Percentiles rank a stretch among this genome's conserved stretches.
Evolutionary conservation across 1,284 basidiomycete genomes (phyloP).

Genomic region (Phaffia rhodozyma): DNA sequence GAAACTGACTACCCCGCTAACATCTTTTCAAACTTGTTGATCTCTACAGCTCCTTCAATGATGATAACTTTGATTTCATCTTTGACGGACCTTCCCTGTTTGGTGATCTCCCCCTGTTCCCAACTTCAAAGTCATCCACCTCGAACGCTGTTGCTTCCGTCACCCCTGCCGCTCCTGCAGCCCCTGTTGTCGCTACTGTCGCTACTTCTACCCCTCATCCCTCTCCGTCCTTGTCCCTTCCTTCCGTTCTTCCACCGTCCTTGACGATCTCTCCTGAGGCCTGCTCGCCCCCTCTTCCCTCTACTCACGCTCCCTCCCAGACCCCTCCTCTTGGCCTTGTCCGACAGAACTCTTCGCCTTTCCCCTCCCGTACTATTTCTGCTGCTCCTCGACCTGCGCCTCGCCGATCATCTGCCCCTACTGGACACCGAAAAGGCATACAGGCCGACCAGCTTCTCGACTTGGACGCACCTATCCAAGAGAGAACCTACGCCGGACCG

Average conservation of each 20-base stretch:
- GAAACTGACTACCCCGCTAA: neutral
- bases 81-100: neutral
- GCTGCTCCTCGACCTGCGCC: neutral
- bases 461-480: slow-evolving; percentile 47
- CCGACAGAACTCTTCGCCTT: neutral
- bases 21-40: neutral
- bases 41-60: neutral
- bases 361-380: neutral
- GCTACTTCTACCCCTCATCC: neutral
- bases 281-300: too few species aligned
- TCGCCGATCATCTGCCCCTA: slow-evolving; percentile 26
- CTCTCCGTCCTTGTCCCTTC: slow-evolving; percentile 1
- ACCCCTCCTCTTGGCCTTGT: neutral
- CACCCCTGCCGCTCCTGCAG: neutral
- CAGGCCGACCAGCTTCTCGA: slow-evolving; percentile 44
- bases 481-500: slow-evolving; percentile 46
- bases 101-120: slow-evolving; percentile 11
- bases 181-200: neutral
- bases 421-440: slow-evolving; percentile 43
- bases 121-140: neutral
- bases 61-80: slow-evolving; percentile 15
- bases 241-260: neutral
- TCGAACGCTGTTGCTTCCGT: neutral
- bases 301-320: too few species aligned
- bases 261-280: too few species aligned